A percentile compares a stretch with the other conserved stretches of the same genome.
Conservation (phyloP, 306 rosid genomes). For the Arachis hypogaea region DNA sequence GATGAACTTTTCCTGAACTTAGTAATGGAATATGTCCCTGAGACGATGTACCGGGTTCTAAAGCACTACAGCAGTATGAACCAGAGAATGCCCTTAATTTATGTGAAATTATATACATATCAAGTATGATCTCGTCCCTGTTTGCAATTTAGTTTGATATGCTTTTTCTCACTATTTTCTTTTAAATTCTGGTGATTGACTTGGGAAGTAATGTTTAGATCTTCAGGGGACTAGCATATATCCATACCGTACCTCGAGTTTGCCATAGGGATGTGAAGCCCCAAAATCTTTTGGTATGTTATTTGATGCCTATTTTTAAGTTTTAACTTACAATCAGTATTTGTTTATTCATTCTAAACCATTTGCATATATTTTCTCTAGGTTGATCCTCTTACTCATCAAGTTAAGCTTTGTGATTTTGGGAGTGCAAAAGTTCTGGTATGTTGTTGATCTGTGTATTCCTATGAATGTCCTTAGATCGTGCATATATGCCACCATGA, state of each 20-base stretch:
- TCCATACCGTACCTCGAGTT: constrained; percentile 88
- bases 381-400: constrained; percentile 95
- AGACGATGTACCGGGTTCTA: constrained; percentile 81
- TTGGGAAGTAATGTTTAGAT: constrained; percentile 55
- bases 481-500: not conserved
- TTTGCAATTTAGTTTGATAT: constrained; percentile 5
- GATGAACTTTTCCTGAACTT: constrained; percentile 89
- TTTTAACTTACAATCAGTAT: constrained; percentile 2
- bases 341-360: constrained; percentile 21
- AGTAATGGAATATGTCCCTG: constrained; percentile 95
- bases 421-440: constrained; percentile 98
- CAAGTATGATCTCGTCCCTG: constrained; percentile 62
- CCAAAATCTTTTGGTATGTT: constrained; percentile 85
- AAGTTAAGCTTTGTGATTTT: constrained; percentile 92
- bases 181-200: constrained; percentile 25
- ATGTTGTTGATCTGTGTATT: constrained; percentile 29
- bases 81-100: constrained; percentile 93
- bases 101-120: constrained; percentile 88
- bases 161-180: constrained; percentile 24
- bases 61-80: constrained; percentile 77
- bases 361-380: constrained; percentile 38
- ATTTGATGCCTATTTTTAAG: constrained; percentile 30
- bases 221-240: constrained; percentile 92
- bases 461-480: constrained; percentile 8
- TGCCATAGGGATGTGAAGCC: constrained; percentile 96